A percentile compares a stretch with the other conserved stretches of the same genome.
These are phyloP conservation scores for Celoporthe dispersa DNA, from an alignment of 2,329 filamentous ascomycete species.

Conservation along the genomic window DNA sequence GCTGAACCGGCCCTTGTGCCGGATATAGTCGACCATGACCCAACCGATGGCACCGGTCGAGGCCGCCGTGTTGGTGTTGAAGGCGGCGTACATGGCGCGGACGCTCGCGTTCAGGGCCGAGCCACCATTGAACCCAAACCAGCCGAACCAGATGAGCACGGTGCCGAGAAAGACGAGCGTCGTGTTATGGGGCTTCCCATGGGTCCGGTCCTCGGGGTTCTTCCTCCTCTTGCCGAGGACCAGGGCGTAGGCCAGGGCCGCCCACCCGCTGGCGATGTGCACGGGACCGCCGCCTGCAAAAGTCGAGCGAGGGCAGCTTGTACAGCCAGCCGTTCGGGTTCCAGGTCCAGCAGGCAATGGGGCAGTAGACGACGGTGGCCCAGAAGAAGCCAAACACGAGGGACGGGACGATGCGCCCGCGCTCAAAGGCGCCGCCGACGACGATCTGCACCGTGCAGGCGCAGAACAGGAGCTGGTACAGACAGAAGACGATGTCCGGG, in stretches of 20 bases:
- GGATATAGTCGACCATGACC: slow-evolving; percentile 56
- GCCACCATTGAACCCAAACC: slow-evolving; percentile 59
- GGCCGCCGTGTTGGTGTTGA: slow-evolving; percentile 63
- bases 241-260: slow-evolving; percentile 66
- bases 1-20: slow-evolving; percentile 51
- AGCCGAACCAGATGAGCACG: slow-evolving; percentile 68
- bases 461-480: slow-evolving; percentile 68
- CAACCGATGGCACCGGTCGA: slow-evolving; percentile 58
- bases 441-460: slow-evolving; percentile 66
- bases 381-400: slow-evolving; percentile 57
- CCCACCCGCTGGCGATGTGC: slow-evolving; percentile 65
- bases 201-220: slow-evolving; percentile 50
- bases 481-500: slow-evolving; percentile 68
- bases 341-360: slow-evolving; percentile 70
- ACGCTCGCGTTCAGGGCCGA: slow-evolving; percentile 56
- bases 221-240: slow-evolving; percentile 63
- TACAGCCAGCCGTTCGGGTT: slow-evolving; percentile 69
- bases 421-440: slow-evolving; percentile 63
- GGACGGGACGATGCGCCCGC: slow-evolving; percentile 60
- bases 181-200: slow-evolving; percentile 64
- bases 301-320: slow-evolving; percentile 63
- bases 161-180: slow-evolving; percentile 68
- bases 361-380: slow-evolving; percentile 68
- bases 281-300: slow-evolving; percentile 67
- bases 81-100: slow-evolving; percentile 57